Evolutionary conservation across 805 yeast species (phyloP).

Genomic region (Starmerella etchellsii): DNA sequence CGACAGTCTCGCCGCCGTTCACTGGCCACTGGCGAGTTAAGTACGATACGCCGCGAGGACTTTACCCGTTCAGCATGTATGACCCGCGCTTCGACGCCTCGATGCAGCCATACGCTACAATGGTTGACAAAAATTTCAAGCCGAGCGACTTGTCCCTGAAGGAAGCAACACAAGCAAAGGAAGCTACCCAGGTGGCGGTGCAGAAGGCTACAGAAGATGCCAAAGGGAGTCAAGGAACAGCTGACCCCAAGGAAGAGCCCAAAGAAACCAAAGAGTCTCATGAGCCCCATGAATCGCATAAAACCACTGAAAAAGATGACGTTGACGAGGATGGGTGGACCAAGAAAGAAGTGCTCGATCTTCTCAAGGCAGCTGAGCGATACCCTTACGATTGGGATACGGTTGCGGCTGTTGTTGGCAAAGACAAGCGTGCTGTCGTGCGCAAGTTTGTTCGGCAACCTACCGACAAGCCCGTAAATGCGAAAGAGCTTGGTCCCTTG

Average conservation of each 20-base stretch:
- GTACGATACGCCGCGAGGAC: constrained; percentile 81
- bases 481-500: constrained; percentile 51
- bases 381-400: constrained; percentile 67
- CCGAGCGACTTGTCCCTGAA: too few relatives aligned
- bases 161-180: too few relatives aligned
- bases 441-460: constrained; percentile 56
- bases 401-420: constrained; percentile 52
- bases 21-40: constrained; percentile 66
- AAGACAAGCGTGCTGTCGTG: constrained; percentile 60
- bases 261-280: too few relatives aligned
- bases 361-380: constrained; percentile 51
- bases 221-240: background rate
- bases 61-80: constrained; percentile 80
- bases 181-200: too few relatives aligned
- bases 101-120: constrained; percentile 11
- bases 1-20: constrained; percentile 52
- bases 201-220: background rate
- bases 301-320: background rate
- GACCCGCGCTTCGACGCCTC: constrained; percentile 44
- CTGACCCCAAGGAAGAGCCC: background rate
- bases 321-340: constrained; percentile 42
- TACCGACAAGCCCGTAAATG: constrained; percentile 65
- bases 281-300: too few relatives aligned
- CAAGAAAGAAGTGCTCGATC: constrained; percentile 42
- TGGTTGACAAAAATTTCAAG: background rate